Conservation (phyloP, 2,329 filamentous ascomycete species). For the Plenodomus biglobosus region DNA sequence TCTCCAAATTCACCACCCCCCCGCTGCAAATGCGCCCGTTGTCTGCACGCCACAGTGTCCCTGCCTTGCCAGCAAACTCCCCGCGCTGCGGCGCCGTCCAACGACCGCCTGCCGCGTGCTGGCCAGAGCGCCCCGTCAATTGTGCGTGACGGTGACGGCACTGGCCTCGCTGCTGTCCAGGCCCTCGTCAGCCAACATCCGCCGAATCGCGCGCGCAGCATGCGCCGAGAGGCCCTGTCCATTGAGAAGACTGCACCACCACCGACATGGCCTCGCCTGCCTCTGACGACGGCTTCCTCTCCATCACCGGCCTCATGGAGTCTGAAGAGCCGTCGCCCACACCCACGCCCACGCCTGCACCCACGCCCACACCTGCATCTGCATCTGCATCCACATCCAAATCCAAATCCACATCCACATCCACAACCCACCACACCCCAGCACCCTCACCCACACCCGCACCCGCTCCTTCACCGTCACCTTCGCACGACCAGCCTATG, state of each 20-base stretch:
- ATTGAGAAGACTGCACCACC: conserved; percentile 34
- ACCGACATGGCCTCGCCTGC: conserved; percentile 26
- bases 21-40: conserved; percentile 28
- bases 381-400: no score
- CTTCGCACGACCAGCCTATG: conserved; percentile 12
- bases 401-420: no score
- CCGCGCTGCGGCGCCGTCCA: conserved; percentile 30
- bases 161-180: conserved; percentile 27
- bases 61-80: conserved; percentile 24
- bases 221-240: conserved; percentile 32
- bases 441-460: conserved; percentile 7
- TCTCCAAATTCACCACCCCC: conserved; percentile 1
- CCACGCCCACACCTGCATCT: no score
- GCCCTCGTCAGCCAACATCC: conserved; percentile 17
- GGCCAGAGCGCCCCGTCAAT: conserved; percentile 17
- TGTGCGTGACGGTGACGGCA: conserved; percentile 32
- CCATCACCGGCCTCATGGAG: conserved; percentile 41
- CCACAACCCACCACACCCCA: conserved; percentile 14
- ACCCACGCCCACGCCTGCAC: conserved; percentile 9
- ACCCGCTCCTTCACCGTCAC: no score
- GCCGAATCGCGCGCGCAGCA: conserved; percentile 26
- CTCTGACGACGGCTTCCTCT: conserved; percentile 36
- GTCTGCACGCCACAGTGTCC: conserved; percentile 23
- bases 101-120: conserved; percentile 36
- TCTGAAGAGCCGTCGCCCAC: conserved; percentile 41